A percentile compares a stretch with the other conserved stretches of the same genome.
These are phyloP conservation scores for Cnidoscolus chayamansa DNA, from an alignment of 441 rosid species.

Conservation along the genomic window DNA sequence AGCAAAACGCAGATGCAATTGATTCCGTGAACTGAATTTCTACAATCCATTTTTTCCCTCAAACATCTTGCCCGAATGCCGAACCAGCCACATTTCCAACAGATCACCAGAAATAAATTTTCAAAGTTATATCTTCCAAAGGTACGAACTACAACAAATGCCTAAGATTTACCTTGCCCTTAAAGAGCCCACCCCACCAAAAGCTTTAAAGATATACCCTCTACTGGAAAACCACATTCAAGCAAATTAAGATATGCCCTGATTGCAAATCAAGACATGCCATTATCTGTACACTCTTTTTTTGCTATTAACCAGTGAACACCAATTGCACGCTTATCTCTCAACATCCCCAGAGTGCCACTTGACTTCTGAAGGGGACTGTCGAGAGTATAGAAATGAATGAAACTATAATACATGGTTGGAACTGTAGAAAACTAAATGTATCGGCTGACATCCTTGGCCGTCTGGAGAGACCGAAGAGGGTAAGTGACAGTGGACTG, in stretches of 20 bases:
- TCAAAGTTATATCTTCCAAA: conserved; percentile 30
- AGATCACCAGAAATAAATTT: conserved; percentile 35
- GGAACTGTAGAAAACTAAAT: conserved; percentile 13
- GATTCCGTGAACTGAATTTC: conserved; percentile 43
- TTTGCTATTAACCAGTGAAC: too few species aligned
- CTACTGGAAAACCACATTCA: too few species aligned
- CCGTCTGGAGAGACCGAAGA: not conserved
- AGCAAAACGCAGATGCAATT: conserved; percentile 36
- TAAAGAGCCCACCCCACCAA: too few species aligned
- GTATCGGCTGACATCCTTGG: not conserved
- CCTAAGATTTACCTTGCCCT: conserved; percentile 37
- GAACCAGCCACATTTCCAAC: conserved; percentile 15
- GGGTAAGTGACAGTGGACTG: conserved; percentile 5
- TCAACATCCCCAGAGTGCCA: not conserved
- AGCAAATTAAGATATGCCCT: too few species aligned
- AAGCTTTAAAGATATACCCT: too few species aligned
- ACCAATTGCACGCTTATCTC: conserved; percentile 19
- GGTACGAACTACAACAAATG: conserved; percentile 36
- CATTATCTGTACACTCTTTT: too few species aligned
- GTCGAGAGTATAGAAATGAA: conserved; percentile 9
- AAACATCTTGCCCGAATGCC: conserved; percentile 18
- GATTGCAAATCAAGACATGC: too few species aligned
- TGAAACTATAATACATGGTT: not conserved
- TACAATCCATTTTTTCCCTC: conserved; percentile 31
- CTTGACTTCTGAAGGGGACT: conserved; percentile 16